Conservation (phyloP, 768 basidiomycete genomes). For the Serendipita sp. region DNA sequence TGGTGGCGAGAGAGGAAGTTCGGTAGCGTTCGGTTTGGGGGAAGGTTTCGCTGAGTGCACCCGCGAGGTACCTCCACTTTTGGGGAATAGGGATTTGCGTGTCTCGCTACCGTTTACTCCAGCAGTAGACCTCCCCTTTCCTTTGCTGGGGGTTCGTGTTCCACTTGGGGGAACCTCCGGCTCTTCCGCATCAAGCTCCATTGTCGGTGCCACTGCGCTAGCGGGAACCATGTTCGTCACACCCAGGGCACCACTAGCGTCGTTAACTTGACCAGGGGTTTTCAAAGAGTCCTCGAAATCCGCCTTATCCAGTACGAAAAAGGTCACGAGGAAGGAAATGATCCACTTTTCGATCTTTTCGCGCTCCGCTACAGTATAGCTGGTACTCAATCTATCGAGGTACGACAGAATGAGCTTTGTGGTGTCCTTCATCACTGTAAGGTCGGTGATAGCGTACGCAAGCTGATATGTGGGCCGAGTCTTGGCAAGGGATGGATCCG, state of each 20-base stretch:
- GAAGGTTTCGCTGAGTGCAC: not conserved
- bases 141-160: not conserved
- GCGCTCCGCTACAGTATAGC: conserved; percentile 62
- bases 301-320: conserved; percentile 57
- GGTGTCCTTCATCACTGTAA: conserved; percentile 67
- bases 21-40: not conserved
- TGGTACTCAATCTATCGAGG: conserved; percentile 69
- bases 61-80: not conserved
- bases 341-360: conserved; percentile 63
- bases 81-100: not conserved
- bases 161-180: not conserved
- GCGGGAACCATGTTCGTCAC: not conserved
- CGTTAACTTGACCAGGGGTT: conserved; percentile 34
- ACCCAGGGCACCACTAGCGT: not conserved
- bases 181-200: not conserved
- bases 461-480: conserved; percentile 38
- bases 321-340: conserved; percentile 67
- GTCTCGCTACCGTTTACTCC: not conserved
- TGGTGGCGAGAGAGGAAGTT: not conserved
- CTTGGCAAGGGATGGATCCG: conserved; percentile 12
- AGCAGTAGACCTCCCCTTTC: conserved; percentile 3
- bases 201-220: not conserved
- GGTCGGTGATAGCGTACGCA: conserved; percentile 62
- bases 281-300: conserved; percentile 54
- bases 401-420: conserved; percentile 83